These are phyloP conservation scores for Neolentinus lepideus DNA, from an alignment of 1,284 basidiomycete genomes.

Conservation along the genomic window DNA sequence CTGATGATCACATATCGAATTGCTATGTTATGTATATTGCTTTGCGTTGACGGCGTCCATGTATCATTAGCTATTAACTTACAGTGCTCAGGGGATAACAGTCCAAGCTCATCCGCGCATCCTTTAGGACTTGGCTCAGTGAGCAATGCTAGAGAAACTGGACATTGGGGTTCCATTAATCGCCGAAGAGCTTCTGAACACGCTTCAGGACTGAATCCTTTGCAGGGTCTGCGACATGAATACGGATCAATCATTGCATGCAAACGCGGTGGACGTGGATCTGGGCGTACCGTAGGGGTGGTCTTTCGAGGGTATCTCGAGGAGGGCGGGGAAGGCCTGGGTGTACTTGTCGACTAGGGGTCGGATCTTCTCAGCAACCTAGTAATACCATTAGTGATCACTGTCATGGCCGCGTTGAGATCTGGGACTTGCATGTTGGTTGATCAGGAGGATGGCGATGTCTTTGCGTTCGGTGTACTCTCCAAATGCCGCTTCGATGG, in stretches of 20 bases:
- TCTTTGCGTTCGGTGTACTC: constrained; percentile 91
- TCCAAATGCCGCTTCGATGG: constrained; percentile 86
- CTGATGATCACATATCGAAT: not conserved
- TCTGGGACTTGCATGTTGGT: constrained; percentile 76
- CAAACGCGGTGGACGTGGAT: constrained; percentile 3
- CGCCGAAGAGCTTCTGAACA: constrained; percentile 94
- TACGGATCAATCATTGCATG: no score
- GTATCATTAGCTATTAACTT: not conserved
- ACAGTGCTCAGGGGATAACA: not conserved
- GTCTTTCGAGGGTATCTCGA: constrained; percentile 96
- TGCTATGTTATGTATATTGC: not conserved
- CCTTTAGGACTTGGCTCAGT: not conserved
- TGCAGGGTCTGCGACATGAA: constrained; percentile 66
- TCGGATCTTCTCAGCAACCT: constrained; percentile 96
- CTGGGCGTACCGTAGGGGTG: constrained; percentile 75
- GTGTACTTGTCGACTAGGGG: constrained; percentile 94
- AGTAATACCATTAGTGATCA: not conserved
- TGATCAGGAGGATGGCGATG: constrained; percentile 92
- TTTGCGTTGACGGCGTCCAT: not conserved
- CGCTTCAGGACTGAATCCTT: constrained; percentile 97
- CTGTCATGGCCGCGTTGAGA: not conserved
- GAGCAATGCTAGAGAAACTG: not conserved
- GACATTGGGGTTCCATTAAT: constrained; percentile 31
- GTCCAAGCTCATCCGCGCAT: not conserved
- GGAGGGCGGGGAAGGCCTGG: constrained; percentile 92